Conservation (phyloP, 305 asterid genomes). For the Striga hermonthica region DNA sequence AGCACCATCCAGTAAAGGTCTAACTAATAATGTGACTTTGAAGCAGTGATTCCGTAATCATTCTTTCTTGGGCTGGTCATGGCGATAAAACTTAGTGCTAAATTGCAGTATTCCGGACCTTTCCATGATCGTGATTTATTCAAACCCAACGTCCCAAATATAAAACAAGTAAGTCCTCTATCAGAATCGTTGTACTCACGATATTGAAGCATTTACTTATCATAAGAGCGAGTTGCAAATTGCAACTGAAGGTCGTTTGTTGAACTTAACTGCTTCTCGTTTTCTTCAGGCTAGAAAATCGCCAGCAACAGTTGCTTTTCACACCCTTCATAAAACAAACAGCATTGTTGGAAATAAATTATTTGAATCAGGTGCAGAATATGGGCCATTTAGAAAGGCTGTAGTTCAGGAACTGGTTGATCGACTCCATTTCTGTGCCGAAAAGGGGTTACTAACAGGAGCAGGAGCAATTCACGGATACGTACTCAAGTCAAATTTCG, state of each 20-base stretch:
- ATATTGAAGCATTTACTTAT: constrained; percentile 7
- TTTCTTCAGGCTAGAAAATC: constrained; percentile 28
- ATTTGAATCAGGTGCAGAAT: constrained; percentile 27
- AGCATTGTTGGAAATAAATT: constrained; percentile 21
- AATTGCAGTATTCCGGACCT: constrained; percentile 27
- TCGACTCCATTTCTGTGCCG: constrained; percentile 43
- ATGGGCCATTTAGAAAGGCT: constrained; percentile 32
- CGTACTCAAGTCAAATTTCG: constrained; percentile 36
- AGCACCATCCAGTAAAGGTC: constrained; percentile 17
- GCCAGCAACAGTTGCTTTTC: constrained; percentile 22
- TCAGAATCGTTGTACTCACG: constrained; percentile 7
- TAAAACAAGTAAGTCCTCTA: constrained; percentile 26
- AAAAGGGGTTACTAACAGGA: constrained; percentile 33
- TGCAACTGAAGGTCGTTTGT: constrained; percentile 1
- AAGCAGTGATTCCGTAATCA: constrained; percentile 21
- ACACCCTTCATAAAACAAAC: constrained; percentile 20
- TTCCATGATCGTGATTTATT: constrained; percentile 20
- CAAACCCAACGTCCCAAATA: constrained; percentile 10
- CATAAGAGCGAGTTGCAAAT: background rate
- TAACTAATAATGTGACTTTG: constrained; percentile 1
- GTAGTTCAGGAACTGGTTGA: constrained; percentile 42
- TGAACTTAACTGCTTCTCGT: constrained; percentile 1
- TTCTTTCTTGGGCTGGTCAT: constrained; percentile 25
- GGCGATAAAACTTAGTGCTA: constrained; percentile 27
- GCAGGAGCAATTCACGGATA: constrained; percentile 41